Conservation (phyloP, 441 rosid species). For the Omphalea diandra region DNA sequence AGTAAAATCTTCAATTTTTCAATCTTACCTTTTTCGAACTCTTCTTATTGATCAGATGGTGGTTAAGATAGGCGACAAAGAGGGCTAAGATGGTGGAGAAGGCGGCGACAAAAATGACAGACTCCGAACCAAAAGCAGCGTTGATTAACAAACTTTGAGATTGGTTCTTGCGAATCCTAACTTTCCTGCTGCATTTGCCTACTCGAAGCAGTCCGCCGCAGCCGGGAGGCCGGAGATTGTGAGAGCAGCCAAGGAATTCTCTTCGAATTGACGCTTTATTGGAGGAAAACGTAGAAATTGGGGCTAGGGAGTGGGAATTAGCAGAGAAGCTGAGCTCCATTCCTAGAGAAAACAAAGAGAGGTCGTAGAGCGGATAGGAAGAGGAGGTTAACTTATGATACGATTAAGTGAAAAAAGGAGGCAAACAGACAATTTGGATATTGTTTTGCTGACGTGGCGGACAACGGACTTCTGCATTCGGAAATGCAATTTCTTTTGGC, state of each 20-base stretch:
- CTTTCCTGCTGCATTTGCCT: conserved; percentile 27
- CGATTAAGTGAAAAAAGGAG: not conserved
- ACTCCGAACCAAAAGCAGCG: conserved; percentile 50
- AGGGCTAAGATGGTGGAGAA: conserved; percentile 60
- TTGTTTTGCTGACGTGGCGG: conserved; percentile 31
- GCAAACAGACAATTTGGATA: conserved; percentile 27
- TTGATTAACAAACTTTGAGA: conserved; percentile 41
- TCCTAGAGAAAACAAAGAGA: conserved; percentile 14
- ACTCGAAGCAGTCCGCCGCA: conserved; percentile 28
- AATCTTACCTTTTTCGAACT: conserved; percentile 26
- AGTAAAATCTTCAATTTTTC: not conserved
- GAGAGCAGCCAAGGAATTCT: conserved; percentile 51
- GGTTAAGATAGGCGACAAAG: conserved; percentile 50
- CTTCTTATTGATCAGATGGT: conserved; percentile 12
- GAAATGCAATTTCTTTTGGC: too few species aligned
- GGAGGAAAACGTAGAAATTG: conserved; percentile 20
- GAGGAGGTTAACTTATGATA: conserved; percentile 17
- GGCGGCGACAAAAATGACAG: conserved; percentile 53
- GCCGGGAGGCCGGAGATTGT: conserved; percentile 47
- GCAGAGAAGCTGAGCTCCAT: conserved; percentile 46
- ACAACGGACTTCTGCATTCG: not conserved
- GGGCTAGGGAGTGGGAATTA: conserved; percentile 38
- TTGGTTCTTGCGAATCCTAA: conserved; percentile 23
- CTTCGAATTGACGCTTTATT: conserved; percentile 19
- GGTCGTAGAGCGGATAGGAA: conserved; percentile 4